Conservation (phyloP, 1,284 basidiomycete genomes). For the Sanguinoderma infundibulare region DNA sequence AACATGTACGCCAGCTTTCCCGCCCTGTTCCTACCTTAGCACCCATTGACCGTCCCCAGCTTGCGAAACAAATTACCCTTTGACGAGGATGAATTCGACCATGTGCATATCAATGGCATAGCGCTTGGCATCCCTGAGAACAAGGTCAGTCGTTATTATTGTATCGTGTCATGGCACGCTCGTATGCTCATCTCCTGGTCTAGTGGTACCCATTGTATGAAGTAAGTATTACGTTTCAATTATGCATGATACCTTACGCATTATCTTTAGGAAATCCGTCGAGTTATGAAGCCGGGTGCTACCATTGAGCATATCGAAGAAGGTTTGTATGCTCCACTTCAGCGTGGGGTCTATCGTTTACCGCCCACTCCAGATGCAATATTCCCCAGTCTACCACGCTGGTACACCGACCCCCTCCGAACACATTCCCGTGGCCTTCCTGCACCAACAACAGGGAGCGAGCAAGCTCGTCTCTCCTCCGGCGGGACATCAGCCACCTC, state of each 20-base stretch:
- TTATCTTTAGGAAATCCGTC: conserved; percentile 61
- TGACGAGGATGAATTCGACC: conserved; percentile 79
- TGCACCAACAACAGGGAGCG: conserved; percentile 26
- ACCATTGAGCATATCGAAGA: conserved; percentile 75
- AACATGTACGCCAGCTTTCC: conserved; percentile 61
- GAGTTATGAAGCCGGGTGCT: conserved; percentile 69
- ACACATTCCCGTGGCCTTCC: conserved; percentile 31
- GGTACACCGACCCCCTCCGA: conserved; percentile 41
- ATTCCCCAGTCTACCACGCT: conserved; percentile 41
- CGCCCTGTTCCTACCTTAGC: neutral
- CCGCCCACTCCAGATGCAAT: conserved; percentile 33
- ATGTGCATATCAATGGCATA: conserved; percentile 69
- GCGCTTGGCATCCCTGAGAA: conserved; percentile 74
- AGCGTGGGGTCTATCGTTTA: neutral
- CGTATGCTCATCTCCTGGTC: conserved; percentile 8
- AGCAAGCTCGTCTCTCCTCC: conserved; percentile 20
- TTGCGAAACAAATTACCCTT: conserved; percentile 75
- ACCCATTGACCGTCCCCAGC: conserved; percentile 40
- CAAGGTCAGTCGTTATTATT: conserved; percentile 50
- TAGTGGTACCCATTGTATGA: conserved; percentile 75
- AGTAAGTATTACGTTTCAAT: conserved; percentile 41
- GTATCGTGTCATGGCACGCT: neutral
- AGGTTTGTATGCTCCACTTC: conserved; percentile 43
- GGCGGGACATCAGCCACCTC: conserved; percentile 19
- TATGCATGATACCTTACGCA: neutral